phyloP scores from a whole-genome alignment of 139 green algal genomes.

The Edaphochlamys debaryana region DNA sequence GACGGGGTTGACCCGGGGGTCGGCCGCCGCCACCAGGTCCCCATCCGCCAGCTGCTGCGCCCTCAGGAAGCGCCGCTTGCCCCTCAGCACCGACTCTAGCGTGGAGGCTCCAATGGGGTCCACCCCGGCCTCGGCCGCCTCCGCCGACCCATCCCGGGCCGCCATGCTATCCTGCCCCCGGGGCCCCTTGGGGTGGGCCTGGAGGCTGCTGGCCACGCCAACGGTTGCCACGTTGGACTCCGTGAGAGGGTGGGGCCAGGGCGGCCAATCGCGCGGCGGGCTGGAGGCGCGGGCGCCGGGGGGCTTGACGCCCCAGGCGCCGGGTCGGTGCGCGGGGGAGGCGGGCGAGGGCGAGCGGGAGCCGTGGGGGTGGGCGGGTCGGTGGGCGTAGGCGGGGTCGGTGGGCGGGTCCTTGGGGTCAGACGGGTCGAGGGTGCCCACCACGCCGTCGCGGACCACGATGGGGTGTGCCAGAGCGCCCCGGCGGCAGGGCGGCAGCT shows the following conservation, averaged over 20 bases:
- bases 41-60: slow-evolving; percentile 37
- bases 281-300: neutral
- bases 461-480: slow-evolving; percentile 12
- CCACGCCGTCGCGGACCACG: slow-evolving; percentile 1
- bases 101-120: slow-evolving; percentile 19
- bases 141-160: neutral
- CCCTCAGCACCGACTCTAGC: slow-evolving; percentile 20
- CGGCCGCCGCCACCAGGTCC: slow-evolving; percentile 24
- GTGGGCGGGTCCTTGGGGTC: neutral
- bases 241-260: neutral
- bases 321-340: neutral
- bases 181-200: neutral
- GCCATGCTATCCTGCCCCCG: too few relatives aligned
- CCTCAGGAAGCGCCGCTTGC: slow-evolving; percentile 29
- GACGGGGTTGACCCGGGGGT: slow-evolving; percentile 38
- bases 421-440: slow-evolving; percentile 7
- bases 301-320: too few relatives aligned
- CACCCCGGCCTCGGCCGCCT: neutral
- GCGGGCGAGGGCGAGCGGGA: neutral
- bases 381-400: neutral
- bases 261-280: neutral
- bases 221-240: neutral
- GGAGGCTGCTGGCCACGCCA: neutral
- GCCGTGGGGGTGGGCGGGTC: neutral
- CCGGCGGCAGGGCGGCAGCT: neutral